phyloP scores from a whole-genome alignment of 169 alveolate genomes.

The Plasmodium gonderi region DNA sequence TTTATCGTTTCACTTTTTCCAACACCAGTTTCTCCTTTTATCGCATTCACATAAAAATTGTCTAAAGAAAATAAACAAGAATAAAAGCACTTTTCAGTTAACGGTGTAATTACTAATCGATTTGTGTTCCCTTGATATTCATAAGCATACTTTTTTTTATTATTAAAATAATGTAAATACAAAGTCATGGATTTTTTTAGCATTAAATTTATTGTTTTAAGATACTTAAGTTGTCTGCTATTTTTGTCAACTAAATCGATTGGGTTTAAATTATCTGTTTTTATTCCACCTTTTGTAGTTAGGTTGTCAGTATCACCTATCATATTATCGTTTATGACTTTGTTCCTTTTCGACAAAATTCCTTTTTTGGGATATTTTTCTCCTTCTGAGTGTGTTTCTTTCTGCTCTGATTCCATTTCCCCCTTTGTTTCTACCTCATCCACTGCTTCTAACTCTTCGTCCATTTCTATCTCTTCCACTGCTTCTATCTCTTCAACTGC shows the following conservation, averaged over 20 bases:
- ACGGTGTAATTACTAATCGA: constrained; percentile 96
- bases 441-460: neutral
- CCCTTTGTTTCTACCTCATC: neutral
- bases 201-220: constrained; percentile 66
- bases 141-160: constrained; percentile 94
- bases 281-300: constrained; percentile 7
- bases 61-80: constrained; percentile 95
- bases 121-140: constrained; percentile 98
- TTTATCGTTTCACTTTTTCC: constrained; percentile 98
- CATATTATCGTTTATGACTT: constrained; percentile 2
- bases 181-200: constrained; percentile 80
- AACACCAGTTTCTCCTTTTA: constrained; percentile 98
- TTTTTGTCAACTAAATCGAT: constrained; percentile 35
- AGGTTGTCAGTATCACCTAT: neutral
- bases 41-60: constrained; percentile 97
- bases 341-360: constrained; percentile 7
- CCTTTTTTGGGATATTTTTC: neutral
- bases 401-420: neutral
- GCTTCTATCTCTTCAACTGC: neutral
- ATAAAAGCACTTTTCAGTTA: constrained; percentile 97
- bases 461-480: neutral
- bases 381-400: neutral
- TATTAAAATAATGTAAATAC: constrained; percentile 93
- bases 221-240: constrained; percentile 50
- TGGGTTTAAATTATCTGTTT: neutral